phyloP scores from a whole-genome alignment of 805 yeast species.

The Metschnikowia shivogae region DNA sequence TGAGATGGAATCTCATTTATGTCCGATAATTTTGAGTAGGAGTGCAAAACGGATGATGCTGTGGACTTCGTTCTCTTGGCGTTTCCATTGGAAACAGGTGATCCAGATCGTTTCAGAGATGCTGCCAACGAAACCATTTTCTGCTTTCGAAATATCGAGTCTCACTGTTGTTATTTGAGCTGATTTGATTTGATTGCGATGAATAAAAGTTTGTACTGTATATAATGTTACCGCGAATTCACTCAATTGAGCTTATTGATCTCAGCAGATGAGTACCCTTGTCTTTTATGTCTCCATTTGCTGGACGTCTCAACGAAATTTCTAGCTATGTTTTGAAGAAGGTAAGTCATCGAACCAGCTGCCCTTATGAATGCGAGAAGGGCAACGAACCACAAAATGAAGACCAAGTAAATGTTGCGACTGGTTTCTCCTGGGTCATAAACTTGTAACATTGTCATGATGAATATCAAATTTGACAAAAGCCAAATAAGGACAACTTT shows the following conservation, averaged over 20 bases:
- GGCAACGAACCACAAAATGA: constrained; percentile 92
- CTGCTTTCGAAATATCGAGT: neutral
- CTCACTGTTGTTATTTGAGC: neutral
- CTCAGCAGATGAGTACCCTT: constrained; percentile 35
- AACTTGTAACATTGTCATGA: constrained; percentile 85
- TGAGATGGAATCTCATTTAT: constrained; percentile 38
- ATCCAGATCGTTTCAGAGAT: constrained; percentile 27
- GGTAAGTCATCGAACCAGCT: constrained; percentile 70
- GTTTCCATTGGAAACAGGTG: constrained; percentile 16
- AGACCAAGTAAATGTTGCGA: constrained; percentile 67
- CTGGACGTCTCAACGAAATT: constrained; percentile 36
- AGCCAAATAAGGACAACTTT: constrained; percentile 96
- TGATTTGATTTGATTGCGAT: constrained; percentile 1
- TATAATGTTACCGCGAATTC: neutral
- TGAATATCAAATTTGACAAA: constrained; percentile 71
- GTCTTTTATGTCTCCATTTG: constrained; percentile 39
- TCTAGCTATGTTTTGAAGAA: constrained; percentile 41
- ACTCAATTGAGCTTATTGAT: constrained; percentile 30
- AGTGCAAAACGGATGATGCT: constrained; percentile 44
- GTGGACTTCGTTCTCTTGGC: constrained; percentile 28
- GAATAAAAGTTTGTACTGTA: neutral
- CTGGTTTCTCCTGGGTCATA: constrained; percentile 59
- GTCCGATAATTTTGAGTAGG: constrained; percentile 45
- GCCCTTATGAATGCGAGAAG: constrained; percentile 79
- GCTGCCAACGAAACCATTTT: constrained; percentile 43